A percentile compares a stretch with the other conserved stretches of the same genome.
Conservation (phyloP, 768 basidiomycete species). For the Cystobasidium ongulense region DNA sequence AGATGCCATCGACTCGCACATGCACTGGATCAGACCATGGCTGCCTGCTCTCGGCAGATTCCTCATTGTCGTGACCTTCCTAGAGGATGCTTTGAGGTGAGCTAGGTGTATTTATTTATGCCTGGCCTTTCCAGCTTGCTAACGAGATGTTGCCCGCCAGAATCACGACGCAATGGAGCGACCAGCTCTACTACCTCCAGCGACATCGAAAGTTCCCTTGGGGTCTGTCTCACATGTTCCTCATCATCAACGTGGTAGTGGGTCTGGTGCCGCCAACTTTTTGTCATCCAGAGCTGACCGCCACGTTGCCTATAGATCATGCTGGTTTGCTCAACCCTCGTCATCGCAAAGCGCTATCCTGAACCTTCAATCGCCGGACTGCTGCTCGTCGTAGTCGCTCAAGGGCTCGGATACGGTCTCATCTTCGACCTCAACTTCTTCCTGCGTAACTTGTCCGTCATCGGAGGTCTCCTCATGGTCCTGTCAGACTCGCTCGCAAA, state of each 20-base stretch:
- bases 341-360: constrained; percentile 77
- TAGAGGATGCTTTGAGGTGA: constrained; percentile 80
- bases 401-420: constrained; percentile 96
- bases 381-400: constrained; percentile 79
- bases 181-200: constrained; percentile 97
- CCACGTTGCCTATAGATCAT: constrained; percentile 58
- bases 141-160: too few relatives aligned
- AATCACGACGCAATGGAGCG: constrained; percentile 63
- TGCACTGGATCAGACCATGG: constrained; percentile 86
- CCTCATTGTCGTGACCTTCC: constrained; percentile 93
- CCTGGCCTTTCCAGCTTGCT: not conserved
- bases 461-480: constrained; percentile 98
- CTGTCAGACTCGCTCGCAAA: constrained; percentile 91
- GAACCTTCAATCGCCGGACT: constrained; percentile 86
- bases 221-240: constrained; percentile 89
- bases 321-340: constrained; percentile 70
- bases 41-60: constrained; percentile 92
- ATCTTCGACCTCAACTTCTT: constrained; percentile 99
- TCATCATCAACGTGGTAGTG: constrained; percentile 81
- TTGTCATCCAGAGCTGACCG: not conserved
- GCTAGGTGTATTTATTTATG: not conserved
- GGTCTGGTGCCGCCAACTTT: constrained; percentile 44
- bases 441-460: constrained; percentile 95
- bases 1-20: constrained; percentile 83
- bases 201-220: constrained; percentile 83